Conservation (phyloP, 371 early-diverging fungal genomes). For the Fennellomyces sp. region DNA sequence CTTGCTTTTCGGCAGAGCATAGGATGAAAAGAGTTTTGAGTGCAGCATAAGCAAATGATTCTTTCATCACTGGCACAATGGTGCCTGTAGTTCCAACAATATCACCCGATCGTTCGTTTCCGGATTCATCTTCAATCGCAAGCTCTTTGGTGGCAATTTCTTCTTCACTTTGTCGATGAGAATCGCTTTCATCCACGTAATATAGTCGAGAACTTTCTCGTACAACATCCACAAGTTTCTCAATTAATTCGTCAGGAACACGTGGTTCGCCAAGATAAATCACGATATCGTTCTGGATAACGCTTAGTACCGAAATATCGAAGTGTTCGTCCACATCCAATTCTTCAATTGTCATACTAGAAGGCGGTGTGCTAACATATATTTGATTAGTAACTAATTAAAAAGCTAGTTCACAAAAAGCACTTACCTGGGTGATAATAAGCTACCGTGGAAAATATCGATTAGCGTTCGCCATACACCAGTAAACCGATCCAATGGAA, state of each 20-base stretch:
- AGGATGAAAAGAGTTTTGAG: conserved; percentile 66
- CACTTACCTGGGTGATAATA: conserved; percentile 69
- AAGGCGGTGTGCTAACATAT: conserved; percentile 56
- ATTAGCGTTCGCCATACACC: conserved; percentile 71
- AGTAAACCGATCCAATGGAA: conserved; percentile 61
- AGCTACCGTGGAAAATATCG: conserved; percentile 71
- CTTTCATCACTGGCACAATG: conserved; percentile 69
- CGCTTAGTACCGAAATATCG: conserved; percentile 73
- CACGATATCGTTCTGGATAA: conserved; percentile 69
- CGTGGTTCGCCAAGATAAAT: conserved; percentile 69
- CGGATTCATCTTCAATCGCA: conserved; percentile 10
- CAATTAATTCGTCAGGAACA: conserved; percentile 62
- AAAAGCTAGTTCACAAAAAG: background rate
- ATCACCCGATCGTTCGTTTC: conserved; percentile 34
- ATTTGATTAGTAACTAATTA: background rate
- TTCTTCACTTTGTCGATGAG: conserved; percentile 16
- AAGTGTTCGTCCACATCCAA: conserved; percentile 78
- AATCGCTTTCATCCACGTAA: conserved; percentile 38
- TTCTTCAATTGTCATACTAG: conserved; percentile 66
- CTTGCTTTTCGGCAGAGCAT: conserved; percentile 60
- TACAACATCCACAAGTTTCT: conserved; percentile 62
- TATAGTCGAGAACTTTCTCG: conserved; percentile 56
- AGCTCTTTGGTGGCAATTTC: conserved; percentile 14
- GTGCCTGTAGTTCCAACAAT: conserved; percentile 54
- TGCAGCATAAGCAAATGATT: conserved; percentile 74